Base-by-base conservation (phyloP, 2,329 filamentous ascomycete species). In the Fusarium coicis region DNA sequence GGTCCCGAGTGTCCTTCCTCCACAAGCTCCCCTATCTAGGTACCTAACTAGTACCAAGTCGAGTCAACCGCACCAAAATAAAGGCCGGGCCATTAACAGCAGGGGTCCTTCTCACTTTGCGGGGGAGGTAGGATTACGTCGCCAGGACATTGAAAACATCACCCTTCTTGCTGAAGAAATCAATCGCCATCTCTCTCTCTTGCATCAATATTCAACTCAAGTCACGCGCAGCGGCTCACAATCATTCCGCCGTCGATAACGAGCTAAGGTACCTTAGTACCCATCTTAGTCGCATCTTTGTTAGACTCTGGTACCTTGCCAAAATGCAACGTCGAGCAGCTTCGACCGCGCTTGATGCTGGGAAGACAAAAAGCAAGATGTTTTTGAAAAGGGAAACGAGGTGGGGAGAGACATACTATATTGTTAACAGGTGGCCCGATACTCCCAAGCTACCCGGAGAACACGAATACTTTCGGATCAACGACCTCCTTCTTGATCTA, bases 401-500 rank as follows among this genome's bases (percentile, higher is more conserved):
- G 12, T 10, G 46, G 37, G 72, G 73, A 14, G 62, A 75, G 4
- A 49, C 73, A 26, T 81, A 80, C 70, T 82, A 80, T 67, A 74
- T 70, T 15, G 28, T 79, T 52, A 78, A 77, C 62, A 77, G 43
- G 30, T 42, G 62, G 44, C 49, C 63, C 8, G 34, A 55, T 15
- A 37, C 47, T 21, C 63, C 74, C 7, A 74, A 75, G 34, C 36
- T 32, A 2, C 66, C 72, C 3, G 54, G 50, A 12, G 44, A 75
- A 15, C 39, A 74, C 52, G 74, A 80, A n/a, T 80, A 83, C 66
- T 84, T 84, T 68, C 76, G 85, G 30, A 79, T 86, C 44, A 82
- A 85, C 18, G 60, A 81, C 23, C 69, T 86, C 16, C 76, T 89
- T 6, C 81, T 90, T 43, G 86, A 90, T 65, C 85, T 90, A 43